Conservation (phyloP, 305 asterid genomes). For the Plantago coronopus region DNA sequence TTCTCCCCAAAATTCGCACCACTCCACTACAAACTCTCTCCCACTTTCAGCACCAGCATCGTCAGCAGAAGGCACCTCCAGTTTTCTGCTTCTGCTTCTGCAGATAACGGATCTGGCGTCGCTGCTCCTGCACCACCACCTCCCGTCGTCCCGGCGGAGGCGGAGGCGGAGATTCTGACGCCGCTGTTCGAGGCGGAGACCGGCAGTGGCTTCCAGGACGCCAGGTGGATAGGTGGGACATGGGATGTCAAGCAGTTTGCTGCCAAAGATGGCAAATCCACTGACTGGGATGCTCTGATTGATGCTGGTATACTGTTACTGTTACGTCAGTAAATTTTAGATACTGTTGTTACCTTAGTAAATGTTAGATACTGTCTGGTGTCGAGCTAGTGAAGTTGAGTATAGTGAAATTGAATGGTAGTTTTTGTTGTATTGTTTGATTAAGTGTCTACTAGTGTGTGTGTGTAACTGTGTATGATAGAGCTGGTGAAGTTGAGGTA, state of each 20-base stretch:
- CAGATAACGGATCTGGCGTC: constrained; percentile 51
- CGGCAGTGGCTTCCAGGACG: constrained; percentile 41
- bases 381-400: too few species aligned
- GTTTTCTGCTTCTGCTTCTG: constrained; percentile 26
- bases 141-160: too few species aligned
- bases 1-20: constrained; percentile 58
- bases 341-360: background rate
- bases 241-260: constrained; percentile 78
- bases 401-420: too few species aligned
- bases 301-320: constrained; percentile 99
- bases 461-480: too few species aligned
- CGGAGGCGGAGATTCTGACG: too few species aligned
- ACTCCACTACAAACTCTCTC: constrained; percentile 29
- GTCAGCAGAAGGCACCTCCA: constrained; percentile 19
- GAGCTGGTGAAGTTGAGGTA: too few species aligned
- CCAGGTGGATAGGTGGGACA: constrained; percentile 74
- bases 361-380: background rate
- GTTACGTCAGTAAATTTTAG: background rate
- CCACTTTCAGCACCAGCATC: constrained; percentile 1
- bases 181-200: too few species aligned
- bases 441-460: too few species aligned
- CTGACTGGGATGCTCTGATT: constrained; percentile 89
- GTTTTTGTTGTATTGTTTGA: too few species aligned
- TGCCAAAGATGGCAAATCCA: constrained; percentile 47
- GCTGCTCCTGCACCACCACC: constrained; percentile 30